These are phyloP conservation scores for Rubus idaeus DNA, from an alignment of 306 rosid genomes.

Conservation along the genomic window DNA sequence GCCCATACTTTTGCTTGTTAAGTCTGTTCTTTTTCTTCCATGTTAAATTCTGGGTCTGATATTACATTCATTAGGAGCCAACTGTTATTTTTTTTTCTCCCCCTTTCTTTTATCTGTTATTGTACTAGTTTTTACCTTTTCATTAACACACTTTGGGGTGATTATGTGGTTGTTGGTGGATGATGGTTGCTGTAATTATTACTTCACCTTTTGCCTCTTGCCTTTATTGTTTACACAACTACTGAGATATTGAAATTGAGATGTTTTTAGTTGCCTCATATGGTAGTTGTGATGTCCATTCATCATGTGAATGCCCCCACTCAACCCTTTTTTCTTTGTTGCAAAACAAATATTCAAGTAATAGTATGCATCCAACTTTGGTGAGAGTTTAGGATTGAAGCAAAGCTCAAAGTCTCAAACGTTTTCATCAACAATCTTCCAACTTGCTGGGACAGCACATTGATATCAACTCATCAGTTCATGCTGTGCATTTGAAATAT, in stretches of 20 bases:
- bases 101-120: not conserved
- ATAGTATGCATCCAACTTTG: conserved; percentile 12
- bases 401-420: not conserved
- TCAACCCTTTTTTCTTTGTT: conserved; percentile 16
- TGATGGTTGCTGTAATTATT: conserved; percentile 35
- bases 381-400: conserved; percentile 25
- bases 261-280: conserved; percentile 24
- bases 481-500: not conserved
- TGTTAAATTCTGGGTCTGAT: conserved; percentile 24
- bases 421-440: not conserved
- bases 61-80: conserved; percentile 20
- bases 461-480: no score
- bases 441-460: not conserved
- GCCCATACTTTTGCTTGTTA: conserved; percentile 22
- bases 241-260: conserved; percentile 30
- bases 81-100: conserved; percentile 15
- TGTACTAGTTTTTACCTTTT: conserved; percentile 19
- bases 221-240: conserved; percentile 8
- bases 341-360: not conserved
- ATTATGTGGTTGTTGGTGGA: conserved; percentile 25
- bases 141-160: conserved; percentile 28
- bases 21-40: conserved; percentile 18
- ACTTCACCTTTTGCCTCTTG: conserved; percentile 20
- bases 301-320: conserved; percentile 31
- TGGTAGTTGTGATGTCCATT: conserved; percentile 38